phyloP scores from a whole-genome alignment of 306 rosid species.

The Macrotyloma uniflorum region DNA sequence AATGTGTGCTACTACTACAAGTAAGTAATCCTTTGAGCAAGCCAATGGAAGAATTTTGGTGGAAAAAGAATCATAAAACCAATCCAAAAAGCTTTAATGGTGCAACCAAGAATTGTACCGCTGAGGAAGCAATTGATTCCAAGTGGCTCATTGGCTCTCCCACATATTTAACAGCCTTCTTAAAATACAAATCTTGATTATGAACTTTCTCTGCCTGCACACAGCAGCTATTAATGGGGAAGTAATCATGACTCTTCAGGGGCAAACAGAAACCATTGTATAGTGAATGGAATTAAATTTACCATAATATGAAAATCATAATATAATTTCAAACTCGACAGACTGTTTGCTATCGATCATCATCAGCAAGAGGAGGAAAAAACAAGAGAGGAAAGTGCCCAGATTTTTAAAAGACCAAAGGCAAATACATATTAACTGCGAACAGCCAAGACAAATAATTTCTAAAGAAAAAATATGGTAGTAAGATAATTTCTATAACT shows the following conservation, averaged over 20 bases:
- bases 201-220: slow-evolving; percentile 93
- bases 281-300: background rate
- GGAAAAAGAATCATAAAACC: background rate
- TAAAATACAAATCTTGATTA: slow-evolving; percentile 87
- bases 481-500: no score
- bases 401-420: background rate
- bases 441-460: no score
- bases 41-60: slow-evolving; percentile 22
- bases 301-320: background rate
- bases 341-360: background rate
- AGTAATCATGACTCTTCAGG: slow-evolving; percentile 13
- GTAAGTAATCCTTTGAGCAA: slow-evolving; percentile 13
- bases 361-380: background rate
- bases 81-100: background rate
- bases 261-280: background rate
- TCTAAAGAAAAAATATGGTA: no score
- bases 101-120: slow-evolving; percentile 51
- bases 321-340: slow-evolving; percentile 31
- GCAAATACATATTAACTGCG: background rate
- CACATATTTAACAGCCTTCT: slow-evolving; percentile 79
- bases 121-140: slow-evolving; percentile 97
- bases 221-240: background rate
- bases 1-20: background rate
- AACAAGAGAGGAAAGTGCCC: background rate
- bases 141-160: slow-evolving; percentile 97